Percentiles rank a stretch among this genome's conserved stretches.
These are phyloP conservation scores for Triticum aestivum DNA, from an alignment of 176 grass and related monocot species.

Conservation along the genomic window IWGSC_CS_RefSeq_v2.1 NC_057810.1:692170783-692171282, in stretches of 20 bases:
- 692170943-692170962: background rate
- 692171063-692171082: background rate
- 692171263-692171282: background rate
- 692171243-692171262: background rate
- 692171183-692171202: background rate
- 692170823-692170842: too few relatives aligned
- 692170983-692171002: background rate
- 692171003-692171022: background rate
- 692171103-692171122: background rate
- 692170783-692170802: too few relatives aligned
- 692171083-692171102: background rate
- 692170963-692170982: background rate
- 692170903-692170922: too few relatives aligned
- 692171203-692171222: background rate
- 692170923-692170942: too few relatives aligned
- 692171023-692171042: background rate
- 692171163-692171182: background rate
- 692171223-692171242: background rate
- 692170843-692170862: too few relatives aligned
- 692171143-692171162: background rate
- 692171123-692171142: background rate
- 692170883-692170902: too few relatives aligned
- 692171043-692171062: background rate
- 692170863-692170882: too few relatives aligned
- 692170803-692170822: too few relatives aligned